Evolutionary conservation across 2,329 filamentous ascomycete genomes (phyloP).

Genomic region (Lecanicillium sp.): DNA sequence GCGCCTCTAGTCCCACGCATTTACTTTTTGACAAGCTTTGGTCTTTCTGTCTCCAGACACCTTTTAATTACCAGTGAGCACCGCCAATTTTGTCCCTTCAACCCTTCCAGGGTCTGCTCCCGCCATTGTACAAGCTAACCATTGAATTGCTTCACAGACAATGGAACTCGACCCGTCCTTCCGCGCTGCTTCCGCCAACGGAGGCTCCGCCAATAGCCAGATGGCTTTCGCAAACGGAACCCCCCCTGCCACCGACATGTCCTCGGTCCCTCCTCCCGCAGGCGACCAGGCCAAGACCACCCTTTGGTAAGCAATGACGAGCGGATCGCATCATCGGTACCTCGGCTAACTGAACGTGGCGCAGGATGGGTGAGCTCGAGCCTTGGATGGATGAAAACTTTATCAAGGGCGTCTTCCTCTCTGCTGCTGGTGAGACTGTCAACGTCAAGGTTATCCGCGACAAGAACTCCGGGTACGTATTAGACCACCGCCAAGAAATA

Average conservation of each 20-base stretch:
- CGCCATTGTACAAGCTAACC: too few relatives aligned
- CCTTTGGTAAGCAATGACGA: constrained; percentile 31
- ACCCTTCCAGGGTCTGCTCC: too few relatives aligned
- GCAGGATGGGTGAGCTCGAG: constrained; percentile 86
- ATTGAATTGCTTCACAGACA: constrained; percentile 13
- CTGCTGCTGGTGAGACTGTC: constrained; percentile 85
- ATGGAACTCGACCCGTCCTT: constrained; percentile 27
- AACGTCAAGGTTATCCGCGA: constrained; percentile 99
- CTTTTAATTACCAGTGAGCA: constrained; percentile 5
- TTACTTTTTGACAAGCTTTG: too few relatives aligned
- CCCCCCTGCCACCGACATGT: constrained; percentile 30
- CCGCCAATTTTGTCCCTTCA: too few relatives aligned
- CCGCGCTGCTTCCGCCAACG: constrained; percentile 22
- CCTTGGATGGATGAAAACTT: constrained; percentile 99
- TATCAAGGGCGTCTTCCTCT: constrained; percentile 84
- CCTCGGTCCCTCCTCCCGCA: constrained; percentile 24
- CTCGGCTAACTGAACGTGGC: constrained; percentile 24
- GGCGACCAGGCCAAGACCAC: constrained; percentile 48
- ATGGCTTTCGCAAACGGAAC: constrained; percentile 32
- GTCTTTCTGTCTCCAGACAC: background rate
- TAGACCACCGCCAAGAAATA: background rate
- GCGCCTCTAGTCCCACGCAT: too few relatives aligned
- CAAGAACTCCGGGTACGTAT: constrained; percentile 84
- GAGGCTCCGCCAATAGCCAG: constrained; percentile 21
- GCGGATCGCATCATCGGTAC: too few relatives aligned